These are phyloP conservation scores for Trichosanthes truncata DNA, from an alignment of 306 rosid genomes.

Conservation along the genomic window DNA sequence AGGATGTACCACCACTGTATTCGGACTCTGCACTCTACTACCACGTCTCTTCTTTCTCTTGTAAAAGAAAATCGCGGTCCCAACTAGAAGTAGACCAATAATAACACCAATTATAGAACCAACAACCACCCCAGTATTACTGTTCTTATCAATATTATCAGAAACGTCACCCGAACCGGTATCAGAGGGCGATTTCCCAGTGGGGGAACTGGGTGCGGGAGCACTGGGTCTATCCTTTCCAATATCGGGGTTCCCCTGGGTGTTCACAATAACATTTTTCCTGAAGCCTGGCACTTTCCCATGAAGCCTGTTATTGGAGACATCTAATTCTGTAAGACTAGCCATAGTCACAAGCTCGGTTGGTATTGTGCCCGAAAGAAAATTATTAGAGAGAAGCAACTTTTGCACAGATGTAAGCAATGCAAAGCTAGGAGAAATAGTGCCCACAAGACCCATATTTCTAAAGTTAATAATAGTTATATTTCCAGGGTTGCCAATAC, in stretches of 20 bases:
- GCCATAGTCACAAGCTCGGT: conserved; percentile 40
- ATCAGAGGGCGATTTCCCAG: neutral
- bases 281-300: conserved; percentile 48
- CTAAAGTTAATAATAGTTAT: conserved; percentile 43
- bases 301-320: conserved; percentile 42
- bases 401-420: conserved; percentile 29
- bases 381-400: conserved; percentile 39
- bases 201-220: neutral
- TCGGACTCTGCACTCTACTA: conserved; percentile 21
- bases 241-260: conserved; percentile 46
- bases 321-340: conserved; percentile 33
- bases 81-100: conserved; percentile 20
- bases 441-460: conserved; percentile 46
- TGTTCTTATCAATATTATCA: conserved; percentile 9
- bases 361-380: conserved; percentile 48
- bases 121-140: conserved; percentile 8
- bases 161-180: neutral
- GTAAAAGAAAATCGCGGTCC: conserved; percentile 10
- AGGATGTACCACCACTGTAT: conserved; percentile 27
- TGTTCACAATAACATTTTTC: conserved; percentile 24
- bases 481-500: conserved; percentile 14
- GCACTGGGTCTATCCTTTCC: conserved; percentile 32
- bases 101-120: conserved; percentile 26
- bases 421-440: conserved; percentile 49
- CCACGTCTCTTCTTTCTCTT: conserved; percentile 12